Percentiles rank a stretch among this genome's conserved stretches.
These are phyloP conservation scores for Blastobotrys raffinosifermentans DNA, from an alignment of 1,139 yeast genomes.

Conservation along the genomic window DNA sequence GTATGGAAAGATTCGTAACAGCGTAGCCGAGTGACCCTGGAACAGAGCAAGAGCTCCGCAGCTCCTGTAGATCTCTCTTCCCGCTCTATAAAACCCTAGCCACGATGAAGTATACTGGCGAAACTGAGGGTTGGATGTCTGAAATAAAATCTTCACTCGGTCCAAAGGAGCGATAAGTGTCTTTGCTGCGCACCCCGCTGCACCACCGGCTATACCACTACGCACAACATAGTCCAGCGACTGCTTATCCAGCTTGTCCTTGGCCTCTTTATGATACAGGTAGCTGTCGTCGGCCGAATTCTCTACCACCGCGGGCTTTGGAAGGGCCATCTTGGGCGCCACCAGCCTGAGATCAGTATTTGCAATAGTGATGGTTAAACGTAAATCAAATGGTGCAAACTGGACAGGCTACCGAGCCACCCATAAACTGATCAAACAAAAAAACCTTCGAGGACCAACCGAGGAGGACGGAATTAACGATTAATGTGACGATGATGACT, in stretches of 20 bases:
- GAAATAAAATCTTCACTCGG: slow-evolving; percentile 88
- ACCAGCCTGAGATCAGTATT: no score
- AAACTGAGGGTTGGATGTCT: slow-evolving; percentile 90
- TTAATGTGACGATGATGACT: no score
- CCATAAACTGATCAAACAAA: no score
- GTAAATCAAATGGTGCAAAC: no score
- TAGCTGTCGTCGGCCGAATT: not conserved
- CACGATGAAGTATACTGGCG: slow-evolving; percentile 74
- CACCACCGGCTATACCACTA: slow-evolving; percentile 91
- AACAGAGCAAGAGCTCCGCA: slow-evolving; percentile 83
- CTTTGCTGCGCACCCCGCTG: slow-evolving; percentile 94
- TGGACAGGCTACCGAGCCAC: no score
- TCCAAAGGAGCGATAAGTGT: slow-evolving; percentile 94
- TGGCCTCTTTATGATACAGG: not conserved
- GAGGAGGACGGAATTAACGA: no score
- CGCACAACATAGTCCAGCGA: slow-evolving; percentile 72
- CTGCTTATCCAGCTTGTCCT: slow-evolving; percentile 47
- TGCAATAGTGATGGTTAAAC: no score
- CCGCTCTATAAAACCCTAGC: slow-evolving; percentile 70
- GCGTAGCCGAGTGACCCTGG: slow-evolving; percentile 94
- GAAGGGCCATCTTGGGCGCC: no score
- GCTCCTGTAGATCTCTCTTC: slow-evolving; percentile 51
- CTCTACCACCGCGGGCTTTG: slow-evolving; percentile 1
- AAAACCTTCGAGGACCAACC: no score
- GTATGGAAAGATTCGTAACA: slow-evolving; percentile 87